phyloP scores from a whole-genome alignment of 352 stramenopile species.

The Phytophthora idaei region DNA sequence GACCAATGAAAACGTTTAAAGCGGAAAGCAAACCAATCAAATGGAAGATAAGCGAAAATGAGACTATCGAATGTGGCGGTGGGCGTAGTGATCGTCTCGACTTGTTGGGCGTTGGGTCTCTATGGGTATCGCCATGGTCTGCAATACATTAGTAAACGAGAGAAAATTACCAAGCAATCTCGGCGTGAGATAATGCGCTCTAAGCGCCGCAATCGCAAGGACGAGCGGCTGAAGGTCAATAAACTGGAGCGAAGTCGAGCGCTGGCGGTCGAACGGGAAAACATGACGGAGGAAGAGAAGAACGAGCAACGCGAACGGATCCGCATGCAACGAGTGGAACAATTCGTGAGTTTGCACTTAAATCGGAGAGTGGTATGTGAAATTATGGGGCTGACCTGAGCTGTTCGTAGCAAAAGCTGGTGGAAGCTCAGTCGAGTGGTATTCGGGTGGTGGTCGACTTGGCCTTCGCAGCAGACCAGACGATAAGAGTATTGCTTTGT shows the following conservation, averaged over 20 bases:
- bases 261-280: constrained; percentile 3
- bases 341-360: constrained; percentile 57
- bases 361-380: background rate
- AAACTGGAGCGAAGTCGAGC: constrained; percentile 26
- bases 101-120: constrained; percentile 11
- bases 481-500: constrained; percentile 36
- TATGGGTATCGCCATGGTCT: background rate
- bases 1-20: constrained; percentile 23
- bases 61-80: constrained; percentile 10
- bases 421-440: constrained; percentile 40
- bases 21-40: constrained; percentile 5
- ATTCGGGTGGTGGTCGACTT: constrained; percentile 76
- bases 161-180: constrained; percentile 20
- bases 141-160: background rate
- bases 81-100: constrained; percentile 1
- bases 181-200: constrained; percentile 22
- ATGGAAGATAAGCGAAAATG: constrained; percentile 7
- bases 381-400: constrained; percentile 3
- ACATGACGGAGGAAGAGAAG: constrained; percentile 53
- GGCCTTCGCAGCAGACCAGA: constrained; percentile 56
- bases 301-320: constrained; percentile 57
- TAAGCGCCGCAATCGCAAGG: constrained; percentile 41
- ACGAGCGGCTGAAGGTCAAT: constrained; percentile 32
- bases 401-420: constrained; percentile 73
- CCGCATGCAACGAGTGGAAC: constrained; percentile 77